These are phyloP conservation scores for Phytophthora pini DNA, from an alignment of 352 stramenopile genomes.

Conservation along the genomic window DNA sequence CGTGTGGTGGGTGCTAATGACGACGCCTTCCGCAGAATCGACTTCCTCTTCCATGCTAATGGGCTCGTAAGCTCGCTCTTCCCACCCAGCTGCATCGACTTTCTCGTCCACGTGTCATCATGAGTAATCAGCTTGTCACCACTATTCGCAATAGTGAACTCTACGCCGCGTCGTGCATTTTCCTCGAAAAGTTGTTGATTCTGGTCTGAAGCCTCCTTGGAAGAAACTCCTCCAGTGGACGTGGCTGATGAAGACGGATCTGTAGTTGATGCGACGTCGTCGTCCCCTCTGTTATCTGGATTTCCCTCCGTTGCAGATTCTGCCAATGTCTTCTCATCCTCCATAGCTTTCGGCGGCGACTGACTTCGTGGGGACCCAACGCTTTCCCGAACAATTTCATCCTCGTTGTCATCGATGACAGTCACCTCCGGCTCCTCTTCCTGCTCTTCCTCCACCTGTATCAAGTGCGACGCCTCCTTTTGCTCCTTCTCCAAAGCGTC, in stretches of 20 bases:
- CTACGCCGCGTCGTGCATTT: neutral
- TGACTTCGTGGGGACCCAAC: constrained; percentile 24
- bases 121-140: constrained; percentile 5
- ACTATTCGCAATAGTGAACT: neutral
- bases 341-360: constrained; percentile 7
- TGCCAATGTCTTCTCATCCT: neutral
- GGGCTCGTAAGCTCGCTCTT: constrained; percentile 25
- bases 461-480: constrained; percentile 28
- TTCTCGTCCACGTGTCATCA: constrained; percentile 21
- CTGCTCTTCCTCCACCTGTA: constrained; percentile 36
- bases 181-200: neutral
- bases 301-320: neutral
- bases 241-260: neutral
- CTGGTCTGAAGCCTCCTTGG: neutral
- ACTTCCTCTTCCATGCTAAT: constrained; percentile 36
- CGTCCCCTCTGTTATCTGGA: neutral
- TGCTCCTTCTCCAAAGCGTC: constrained; percentile 54
- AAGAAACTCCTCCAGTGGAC: neutral
- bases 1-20: constrained; percentile 25
- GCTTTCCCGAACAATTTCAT: constrained; percentile 76
- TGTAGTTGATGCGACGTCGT: neutral
- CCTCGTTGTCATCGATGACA: constrained; percentile 31
- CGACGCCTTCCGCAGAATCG: constrained; percentile 42
- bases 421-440: constrained; percentile 15
- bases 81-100: constrained; percentile 31